Conservation (phyloP, 2,329 filamentous ascomycete species). For the Nigrospora sphaerica region DNA sequence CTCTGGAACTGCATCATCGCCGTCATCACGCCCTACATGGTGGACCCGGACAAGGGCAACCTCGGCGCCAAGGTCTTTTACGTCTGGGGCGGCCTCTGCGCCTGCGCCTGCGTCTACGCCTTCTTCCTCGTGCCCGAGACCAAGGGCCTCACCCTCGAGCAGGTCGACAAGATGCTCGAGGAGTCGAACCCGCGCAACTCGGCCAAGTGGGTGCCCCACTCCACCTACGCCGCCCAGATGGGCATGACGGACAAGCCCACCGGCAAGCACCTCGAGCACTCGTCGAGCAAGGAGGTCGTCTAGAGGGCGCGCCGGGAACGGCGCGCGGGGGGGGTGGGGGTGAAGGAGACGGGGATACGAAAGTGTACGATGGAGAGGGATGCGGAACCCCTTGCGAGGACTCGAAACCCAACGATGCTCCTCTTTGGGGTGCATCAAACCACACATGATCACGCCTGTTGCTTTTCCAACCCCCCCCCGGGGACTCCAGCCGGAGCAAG, state of each 20-base stretch:
- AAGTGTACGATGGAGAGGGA: too few species aligned
- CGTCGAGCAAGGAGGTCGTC: background rate
- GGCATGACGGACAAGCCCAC: constrained; percentile 31
- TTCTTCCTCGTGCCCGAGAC: constrained; percentile 62
- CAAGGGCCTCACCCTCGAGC: constrained; percentile 67
- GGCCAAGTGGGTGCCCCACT: constrained; percentile 65
- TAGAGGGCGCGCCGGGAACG: background rate
- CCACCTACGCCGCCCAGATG: constrained; percentile 59
- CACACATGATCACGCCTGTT: too few species aligned
- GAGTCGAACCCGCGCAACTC: constrained; percentile 74
- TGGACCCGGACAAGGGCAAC: constrained; percentile 40
- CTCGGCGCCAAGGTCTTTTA: constrained; percentile 42
- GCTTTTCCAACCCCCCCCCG: too few species aligned
- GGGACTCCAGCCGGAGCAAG: too few species aligned
- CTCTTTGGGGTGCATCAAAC: too few species aligned
- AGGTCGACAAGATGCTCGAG: constrained; percentile 84
- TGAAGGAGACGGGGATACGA: too few species aligned
- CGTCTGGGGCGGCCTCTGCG: constrained; percentile 56
- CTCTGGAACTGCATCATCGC: constrained; percentile 57
- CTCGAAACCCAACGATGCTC: too few species aligned
- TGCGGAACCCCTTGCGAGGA: too few species aligned
- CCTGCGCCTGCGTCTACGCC: constrained; percentile 45
- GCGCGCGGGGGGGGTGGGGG: too few species aligned
- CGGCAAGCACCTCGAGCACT: constrained; percentile 13
- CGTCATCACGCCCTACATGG: constrained; percentile 65